These are phyloP conservation scores for Arthrobotrys pseudoclavata DNA, from an alignment of 2,329 filamentous ascomycete species.

Conservation along the genomic window DNA sequence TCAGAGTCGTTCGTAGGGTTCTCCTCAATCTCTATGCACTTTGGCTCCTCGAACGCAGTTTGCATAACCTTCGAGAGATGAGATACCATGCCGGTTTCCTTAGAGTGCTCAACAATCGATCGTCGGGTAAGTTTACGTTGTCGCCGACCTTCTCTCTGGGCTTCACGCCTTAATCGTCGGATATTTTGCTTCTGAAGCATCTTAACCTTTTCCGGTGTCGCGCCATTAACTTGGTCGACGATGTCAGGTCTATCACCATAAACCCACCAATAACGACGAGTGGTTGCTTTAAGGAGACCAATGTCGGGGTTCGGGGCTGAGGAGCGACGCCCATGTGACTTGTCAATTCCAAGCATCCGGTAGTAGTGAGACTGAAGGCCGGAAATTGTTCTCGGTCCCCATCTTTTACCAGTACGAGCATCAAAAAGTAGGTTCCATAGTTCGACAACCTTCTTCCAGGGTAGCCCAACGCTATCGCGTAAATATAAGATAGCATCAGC, in stretches of 20 bases:
- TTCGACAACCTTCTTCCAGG: constrained; percentile 57
- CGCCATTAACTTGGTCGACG: not conserved
- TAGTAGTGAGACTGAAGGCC: constrained; percentile 59
- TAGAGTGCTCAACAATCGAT: constrained; percentile 2
- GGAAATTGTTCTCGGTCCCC: constrained; percentile 57
- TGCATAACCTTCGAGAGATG: constrained; percentile 2
- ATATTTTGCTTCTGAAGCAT: constrained; percentile 38
- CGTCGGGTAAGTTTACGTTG: constrained; percentile 45
- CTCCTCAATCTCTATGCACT: not conserved
- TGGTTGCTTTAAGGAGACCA: constrained; percentile 50
- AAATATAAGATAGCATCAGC: constrained; percentile 55
- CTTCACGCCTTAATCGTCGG: constrained; percentile 34
- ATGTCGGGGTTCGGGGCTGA: constrained; percentile 56
- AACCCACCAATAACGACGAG: constrained; percentile 56
- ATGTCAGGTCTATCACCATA: constrained; percentile 41
- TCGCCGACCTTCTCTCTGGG: constrained; percentile 45
- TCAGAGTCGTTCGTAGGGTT: constrained; percentile 29
- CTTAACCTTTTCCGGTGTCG: constrained; percentile 43
- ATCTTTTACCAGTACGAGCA: constrained; percentile 34
- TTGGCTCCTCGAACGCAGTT: constrained; percentile 7
- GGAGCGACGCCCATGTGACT: constrained; percentile 38
- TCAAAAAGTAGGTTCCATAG: constrained; percentile 50
- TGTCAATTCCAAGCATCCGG: constrained; percentile 55
- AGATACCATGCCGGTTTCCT: constrained; percentile 2
- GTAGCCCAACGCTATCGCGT: constrained; percentile 50